Base-by-base conservation (phyloP, 1,284 basidiomycete species). In the Malassezia sp. region DNA sequence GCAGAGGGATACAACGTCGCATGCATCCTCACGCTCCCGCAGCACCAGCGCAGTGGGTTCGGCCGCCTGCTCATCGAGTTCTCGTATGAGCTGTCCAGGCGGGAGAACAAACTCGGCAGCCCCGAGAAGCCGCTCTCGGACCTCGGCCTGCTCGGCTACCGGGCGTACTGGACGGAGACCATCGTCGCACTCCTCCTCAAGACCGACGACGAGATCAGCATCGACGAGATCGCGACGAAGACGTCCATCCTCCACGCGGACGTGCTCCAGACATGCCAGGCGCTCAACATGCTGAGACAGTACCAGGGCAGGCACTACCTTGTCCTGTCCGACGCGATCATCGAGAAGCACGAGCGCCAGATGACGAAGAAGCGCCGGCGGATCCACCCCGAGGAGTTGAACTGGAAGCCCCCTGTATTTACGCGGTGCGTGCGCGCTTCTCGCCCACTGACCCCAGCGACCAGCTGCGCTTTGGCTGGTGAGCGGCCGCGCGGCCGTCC, bases 1-100 rank as follows among this genome's bases (percentile, higher is more conserved):
- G 84, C 91, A 12, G 91, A 97, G 66, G 87, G 82, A 60, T 99
- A 97, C 77, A 99, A 99, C 71, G 85, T 99, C 42, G 91, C 93
- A 0, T 99, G 93, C 77, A 96, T 99, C 73, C 75, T 97, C 53
- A 93, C 93, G 9, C 78, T 99, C 29, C 93, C 93, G 6, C 93
- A 97, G 71, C 85, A 96, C 71, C 93, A 99, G 72, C 82, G 93
- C 28, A 83, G 85, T 62, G 91, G 91, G 1, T 96, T 87, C 71
- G 93, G 93, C 46, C 87, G 87, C 67, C 75, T 95, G 24, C 77
- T 97, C 34, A 99, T 99, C 73, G 89, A 97, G 70, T 99, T 99
- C 69, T 90, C 86, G 4, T 99, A 97, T 75, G 90, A 96, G 69
- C 78, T 99, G 33, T 87, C 82, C 74, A 97, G 96, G 76, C 85